phyloP scores from a whole-genome alignment of 164 flowering plant genomes.

The Platanus orientalis region DNA sequence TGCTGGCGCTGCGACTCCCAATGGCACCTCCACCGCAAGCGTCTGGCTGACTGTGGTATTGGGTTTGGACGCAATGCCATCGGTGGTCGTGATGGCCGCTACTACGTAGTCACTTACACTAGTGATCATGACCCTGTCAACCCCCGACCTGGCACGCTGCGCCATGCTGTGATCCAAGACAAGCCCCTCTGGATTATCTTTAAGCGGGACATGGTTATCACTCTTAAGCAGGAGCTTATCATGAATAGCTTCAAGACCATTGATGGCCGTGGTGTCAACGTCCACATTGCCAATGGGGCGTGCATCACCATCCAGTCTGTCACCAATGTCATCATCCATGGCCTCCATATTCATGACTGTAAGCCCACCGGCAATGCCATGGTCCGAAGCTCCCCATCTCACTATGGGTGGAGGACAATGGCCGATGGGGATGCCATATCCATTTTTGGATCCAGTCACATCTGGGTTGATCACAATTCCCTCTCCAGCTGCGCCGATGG shows the following conservation, averaged over 20 bases:
- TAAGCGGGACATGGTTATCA: conserved; percentile 42
- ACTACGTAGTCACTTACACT: conserved; percentile 82
- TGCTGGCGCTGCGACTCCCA: conserved; percentile 82
- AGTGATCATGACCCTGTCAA: conserved; percentile 76
- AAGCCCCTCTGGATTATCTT: conserved; percentile 62
- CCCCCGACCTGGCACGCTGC: conserved; percentile 83
- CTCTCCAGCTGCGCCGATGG: conserved; percentile 92
- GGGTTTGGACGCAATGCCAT: conserved; percentile 92
- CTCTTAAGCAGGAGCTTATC: conserved; percentile 42
- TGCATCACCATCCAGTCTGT: conserved; percentile 43
- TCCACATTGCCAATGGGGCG: conserved; percentile 42
- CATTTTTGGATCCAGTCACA: conserved; percentile 84
- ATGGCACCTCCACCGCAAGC: conserved; percentile 79
- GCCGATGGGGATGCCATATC: conserved; percentile 72
- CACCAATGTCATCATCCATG: conserved; percentile 41
- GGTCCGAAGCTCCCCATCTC: conserved; percentile 43
- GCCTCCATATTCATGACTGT: conserved; percentile 43
- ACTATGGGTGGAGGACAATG: conserved; percentile 47
- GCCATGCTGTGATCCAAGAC: conserved; percentile 94
- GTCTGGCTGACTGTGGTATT: conserved; percentile 91
- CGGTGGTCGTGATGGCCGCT: conserved; percentile 92
- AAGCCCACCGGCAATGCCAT: conserved; percentile 46
- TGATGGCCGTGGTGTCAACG: conserved; percentile 40
- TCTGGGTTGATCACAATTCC: conserved; percentile 95
- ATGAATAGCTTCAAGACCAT: conserved; percentile 51